These are phyloP conservation scores for Zygoascus flipseniorum DNA, from an alignment of 805 yeast genomes.

Conservation along the genomic window DNA sequence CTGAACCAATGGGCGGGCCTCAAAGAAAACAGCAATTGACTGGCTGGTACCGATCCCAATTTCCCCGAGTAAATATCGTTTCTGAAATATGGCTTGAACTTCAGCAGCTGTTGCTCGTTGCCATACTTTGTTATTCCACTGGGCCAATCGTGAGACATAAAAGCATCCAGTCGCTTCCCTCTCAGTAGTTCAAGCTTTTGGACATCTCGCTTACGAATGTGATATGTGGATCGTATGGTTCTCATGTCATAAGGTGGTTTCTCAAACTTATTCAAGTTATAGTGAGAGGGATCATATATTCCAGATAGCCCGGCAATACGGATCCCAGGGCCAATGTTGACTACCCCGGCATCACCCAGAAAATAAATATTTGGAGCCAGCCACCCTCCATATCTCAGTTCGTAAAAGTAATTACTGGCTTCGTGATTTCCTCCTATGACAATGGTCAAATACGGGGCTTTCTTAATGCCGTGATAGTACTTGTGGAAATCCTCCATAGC, in stretches of 20 bases:
- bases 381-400: slow-evolving; percentile 83
- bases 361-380: slow-evolving; percentile 82
- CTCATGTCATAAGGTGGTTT: slow-evolving; percentile 40
- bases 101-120: slow-evolving; percentile 39
- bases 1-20: slow-evolving; percentile 75
- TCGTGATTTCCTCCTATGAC: slow-evolving; percentile 97
- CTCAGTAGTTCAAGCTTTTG: slow-evolving; percentile 40
- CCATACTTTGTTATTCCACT: slow-evolving; percentile 65
- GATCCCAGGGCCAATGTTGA: slow-evolving; percentile 62
- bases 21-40: slow-evolving; percentile 43
- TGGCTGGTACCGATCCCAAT: slow-evolving; percentile 67
- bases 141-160: slow-evolving; percentile 94
- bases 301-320: slow-evolving; percentile 81
- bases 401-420: slow-evolving; percentile 66
- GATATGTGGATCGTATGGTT: slow-evolving; percentile 56
- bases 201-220: slow-evolving; percentile 56
- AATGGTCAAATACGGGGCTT: slow-evolving; percentile 69
- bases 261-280: slow-evolving; percentile 35
- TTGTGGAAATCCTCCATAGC: slow-evolving; percentile 69
- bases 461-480: slow-evolving; percentile 51
- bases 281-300: slow-evolving; percentile 53
- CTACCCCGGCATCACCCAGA: slow-evolving; percentile 66
- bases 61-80: slow-evolving; percentile 49
- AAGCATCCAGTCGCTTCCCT: slow-evolving; percentile 40
- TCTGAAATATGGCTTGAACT: slow-evolving; percentile 57